A percentile compares a stretch with the other conserved stretches of the same genome.
Evolutionary conservation across 129 eudicot species (phyloP).

Genomic region (Chrysanthemum seticuspe): DNA sequence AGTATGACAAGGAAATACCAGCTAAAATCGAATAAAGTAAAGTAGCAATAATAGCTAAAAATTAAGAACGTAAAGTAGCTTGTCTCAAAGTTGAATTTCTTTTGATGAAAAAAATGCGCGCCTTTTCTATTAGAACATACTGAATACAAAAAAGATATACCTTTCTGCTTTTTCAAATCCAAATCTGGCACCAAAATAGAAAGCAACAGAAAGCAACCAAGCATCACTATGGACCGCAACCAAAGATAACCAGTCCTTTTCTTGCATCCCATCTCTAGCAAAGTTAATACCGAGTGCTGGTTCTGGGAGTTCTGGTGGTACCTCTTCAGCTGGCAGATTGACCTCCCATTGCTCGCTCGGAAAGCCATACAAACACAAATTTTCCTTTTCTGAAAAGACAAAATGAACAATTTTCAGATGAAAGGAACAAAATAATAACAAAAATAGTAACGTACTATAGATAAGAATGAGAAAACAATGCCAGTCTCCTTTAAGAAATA

Average conservation of each 20-base stretch:
- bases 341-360: constrained; percentile 94
- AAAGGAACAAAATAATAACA: not conserved
- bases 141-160: constrained; percentile 22
- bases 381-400: constrained; percentile 60
- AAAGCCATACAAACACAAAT: constrained; percentile 78
- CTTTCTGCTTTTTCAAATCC: constrained; percentile 86
- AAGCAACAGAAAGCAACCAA: constrained; percentile 84
- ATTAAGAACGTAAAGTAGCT: not conserved
- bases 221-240: constrained; percentile 92
- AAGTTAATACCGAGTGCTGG: constrained; percentile 86
- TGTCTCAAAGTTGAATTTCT: not conserved
- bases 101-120: not conserved
- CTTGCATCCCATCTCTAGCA: constrained; percentile 92
- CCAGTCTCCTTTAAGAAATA: not conserved
- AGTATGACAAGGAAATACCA: no score
- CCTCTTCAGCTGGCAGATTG: constrained; percentile 88
- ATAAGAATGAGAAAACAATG: not conserved
- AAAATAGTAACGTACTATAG: not conserved
- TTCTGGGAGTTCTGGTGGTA: constrained; percentile 90
- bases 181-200: constrained; percentile 86
- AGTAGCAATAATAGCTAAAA: not conserved
- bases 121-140: not conserved
- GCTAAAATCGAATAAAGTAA: no score
- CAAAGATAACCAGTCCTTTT: constrained; percentile 80
- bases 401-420: constrained; percentile 16